Conservation (phyloP, 768 basidiomycete species). For the Mrakia blollopis region DNA sequence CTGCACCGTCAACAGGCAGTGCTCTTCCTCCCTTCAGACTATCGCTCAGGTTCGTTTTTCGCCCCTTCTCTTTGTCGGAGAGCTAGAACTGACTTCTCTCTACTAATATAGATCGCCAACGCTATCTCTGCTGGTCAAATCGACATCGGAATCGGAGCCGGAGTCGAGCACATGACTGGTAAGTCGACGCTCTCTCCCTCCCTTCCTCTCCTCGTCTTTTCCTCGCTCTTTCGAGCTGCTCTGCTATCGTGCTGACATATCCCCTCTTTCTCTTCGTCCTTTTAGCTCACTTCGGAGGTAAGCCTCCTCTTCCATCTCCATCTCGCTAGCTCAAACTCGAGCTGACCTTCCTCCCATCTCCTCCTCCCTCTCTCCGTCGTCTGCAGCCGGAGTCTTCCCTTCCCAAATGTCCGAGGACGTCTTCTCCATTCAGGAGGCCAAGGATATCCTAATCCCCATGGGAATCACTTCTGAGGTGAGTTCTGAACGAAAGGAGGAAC, state of each 20-base stretch:
- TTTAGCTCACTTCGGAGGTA: constrained; percentile 41
- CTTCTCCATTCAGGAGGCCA: constrained; percentile 54
- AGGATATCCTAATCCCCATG: constrained; percentile 66
- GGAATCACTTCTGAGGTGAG: constrained; percentile 87
- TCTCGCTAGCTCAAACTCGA: background rate
- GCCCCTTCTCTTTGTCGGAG: background rate
- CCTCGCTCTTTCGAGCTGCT: too few relatives aligned
- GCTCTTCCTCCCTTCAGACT: constrained; percentile 78
- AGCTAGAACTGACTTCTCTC: background rate
- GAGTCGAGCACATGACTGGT: constrained; percentile 62
- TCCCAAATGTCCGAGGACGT: constrained; percentile 51
- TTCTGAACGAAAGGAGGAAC: too few relatives aligned
- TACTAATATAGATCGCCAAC: constrained; percentile 57
- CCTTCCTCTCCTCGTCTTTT: background rate
- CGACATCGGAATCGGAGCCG: constrained; percentile 71
- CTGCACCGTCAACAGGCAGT: constrained; percentile 84
- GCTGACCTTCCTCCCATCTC: background rate
- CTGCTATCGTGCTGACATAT: background rate
- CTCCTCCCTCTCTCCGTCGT: background rate
- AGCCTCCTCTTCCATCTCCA: background rate
- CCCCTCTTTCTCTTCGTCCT: background rate
- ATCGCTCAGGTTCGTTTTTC: constrained; percentile 52
- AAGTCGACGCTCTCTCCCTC: background rate
- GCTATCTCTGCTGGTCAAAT: constrained; percentile 74
- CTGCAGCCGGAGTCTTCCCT: constrained; percentile 45